Base-by-base conservation (phyloP, 2,329 filamentous ascomycete genomes). In the Penicillium occitanis region DNA sequence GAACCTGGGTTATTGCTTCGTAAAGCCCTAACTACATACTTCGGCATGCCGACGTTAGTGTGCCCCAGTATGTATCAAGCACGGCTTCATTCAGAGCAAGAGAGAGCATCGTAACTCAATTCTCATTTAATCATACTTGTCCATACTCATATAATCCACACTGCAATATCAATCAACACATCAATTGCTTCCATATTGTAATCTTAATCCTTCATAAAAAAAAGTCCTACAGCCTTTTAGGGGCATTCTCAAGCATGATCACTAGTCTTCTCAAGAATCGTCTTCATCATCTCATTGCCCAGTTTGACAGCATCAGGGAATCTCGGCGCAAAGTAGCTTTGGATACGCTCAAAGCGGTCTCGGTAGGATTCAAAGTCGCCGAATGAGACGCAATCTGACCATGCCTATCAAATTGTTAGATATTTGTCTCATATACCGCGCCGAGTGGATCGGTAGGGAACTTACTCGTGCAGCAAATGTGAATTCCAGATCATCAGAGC, bases 231-330 rank as follows among this genome's bases (percentile, higher is more conserved):
- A 33, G 30, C 30, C 30, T 33, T 33, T 33, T 33, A 33, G 30
- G 30, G 30, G 30, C 30, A 33, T 7, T 33, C 30, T 33, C 30
- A 57, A 57, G 53, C 10, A 17, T 57, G 53, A 40, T 57, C 53
- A 57, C 30, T 37, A 1, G 90, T 90, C 77, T 92, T 94, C 80
- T 94, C 91, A 71, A 97, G 80, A 73, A 99, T 95, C 53, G 92
- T 95, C 83, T 90, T 93, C 79, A 99, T 96, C 95, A 99, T 99
- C 76, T 93, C 90, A 76, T 97, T 97, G 2, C 95, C 95, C 44
- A 99, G 83, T 72, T 89, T 88, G 62, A 90, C 92, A 5, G 95
- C 95, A 75, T 96, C 93, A 1, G 88, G 87, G 75, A 99, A 97
- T 37, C 94, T 83, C 1, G 93, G 92, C 76, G 93, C 88, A 78